A percentile compares a stretch with the other conserved stretches of the same genome.
phyloP scores from a whole-genome alignment of 2,329 filamentous ascomycete species.

The Myriosclerotinia scirpicola region DNA sequence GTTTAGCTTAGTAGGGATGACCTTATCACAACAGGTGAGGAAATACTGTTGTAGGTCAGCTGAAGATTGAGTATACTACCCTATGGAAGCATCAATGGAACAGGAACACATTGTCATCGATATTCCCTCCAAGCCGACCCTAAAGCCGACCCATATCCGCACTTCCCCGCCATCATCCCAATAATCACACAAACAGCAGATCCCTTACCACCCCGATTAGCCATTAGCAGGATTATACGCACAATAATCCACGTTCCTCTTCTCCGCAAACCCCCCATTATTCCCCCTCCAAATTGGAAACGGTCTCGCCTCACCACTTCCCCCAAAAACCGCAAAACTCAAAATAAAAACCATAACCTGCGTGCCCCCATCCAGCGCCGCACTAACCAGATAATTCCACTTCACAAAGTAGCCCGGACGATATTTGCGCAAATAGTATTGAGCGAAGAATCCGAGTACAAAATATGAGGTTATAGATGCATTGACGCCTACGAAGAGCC shows the following conservation, averaged over 20 bases:
- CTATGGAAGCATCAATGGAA: no score
- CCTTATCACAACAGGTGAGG: no score
- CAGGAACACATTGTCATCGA: no score
- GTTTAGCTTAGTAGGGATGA: no score
- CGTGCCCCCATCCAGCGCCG: conserved; percentile 68
- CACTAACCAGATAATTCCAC: conserved; percentile 76
- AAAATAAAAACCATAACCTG: conserved; percentile 67
- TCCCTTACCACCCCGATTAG: not conserved
- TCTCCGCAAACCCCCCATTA: conserved; percentile 20
- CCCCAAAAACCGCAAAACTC: conserved; percentile 51
- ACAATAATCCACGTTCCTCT: not conserved
- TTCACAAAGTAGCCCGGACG: conserved; percentile 66
- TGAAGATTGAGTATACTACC: no score
- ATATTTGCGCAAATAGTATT: conserved; percentile 61
- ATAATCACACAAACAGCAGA: no score
- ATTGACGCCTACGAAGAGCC: conserved; percentile 66
- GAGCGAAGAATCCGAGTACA: conserved; percentile 64
- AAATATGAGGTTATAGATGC: conserved; percentile 71
- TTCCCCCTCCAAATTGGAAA: conserved; percentile 39
- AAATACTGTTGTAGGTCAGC: no score
- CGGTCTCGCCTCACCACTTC: conserved; percentile 34
- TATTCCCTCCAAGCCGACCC: no score
- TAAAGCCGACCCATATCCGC: no score
- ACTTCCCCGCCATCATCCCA: no score
- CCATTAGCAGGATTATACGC: not conserved